Percentiles rank a stretch among this genome's conserved stretches.
phyloP scores from a whole-genome alignment of 345 rosid genomes.

The Atalantia buxifolia region DNA sequence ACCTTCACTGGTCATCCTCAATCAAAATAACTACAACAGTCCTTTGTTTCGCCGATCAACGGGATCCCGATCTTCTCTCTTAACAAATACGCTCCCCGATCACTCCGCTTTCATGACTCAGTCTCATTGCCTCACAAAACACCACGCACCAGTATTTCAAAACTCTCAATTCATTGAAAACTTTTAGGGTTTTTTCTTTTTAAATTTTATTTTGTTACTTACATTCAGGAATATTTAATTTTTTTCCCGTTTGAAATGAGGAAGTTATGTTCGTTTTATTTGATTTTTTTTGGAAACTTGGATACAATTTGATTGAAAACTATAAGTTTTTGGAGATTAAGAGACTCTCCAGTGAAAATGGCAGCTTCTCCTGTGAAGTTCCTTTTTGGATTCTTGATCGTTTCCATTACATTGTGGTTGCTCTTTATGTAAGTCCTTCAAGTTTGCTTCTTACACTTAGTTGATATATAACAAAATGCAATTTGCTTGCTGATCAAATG shows the following conservation, averaged over 20 bases:
- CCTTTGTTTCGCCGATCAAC: slow-evolving; percentile 40
- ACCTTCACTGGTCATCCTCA: slow-evolving; percentile 29
- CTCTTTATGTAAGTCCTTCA: slow-evolving; percentile 70
- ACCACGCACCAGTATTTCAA: slow-evolving; percentile 14
- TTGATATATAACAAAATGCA: neutral
- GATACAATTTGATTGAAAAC: slow-evolving; percentile 18
- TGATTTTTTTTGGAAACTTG: slow-evolving; percentile 15
- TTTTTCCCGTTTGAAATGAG: slow-evolving; percentile 21
- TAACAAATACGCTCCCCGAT: slow-evolving; percentile 19
- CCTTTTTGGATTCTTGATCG: slow-evolving; percentile 77
- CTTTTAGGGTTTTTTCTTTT: slow-evolving; percentile 9
- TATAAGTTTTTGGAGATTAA: slow-evolving; percentile 9
- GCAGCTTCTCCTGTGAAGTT: slow-evolving; percentile 90
- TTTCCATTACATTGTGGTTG: slow-evolving; percentile 78
- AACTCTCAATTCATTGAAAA: slow-evolving; percentile 21
- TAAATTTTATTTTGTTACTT: neutral
- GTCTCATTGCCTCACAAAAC: slow-evolving; percentile 21
- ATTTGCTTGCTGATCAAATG: slow-evolving; percentile 6
- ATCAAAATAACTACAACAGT: slow-evolving; percentile 19
- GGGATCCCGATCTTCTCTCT: slow-evolving; percentile 66
- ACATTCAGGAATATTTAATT: neutral
- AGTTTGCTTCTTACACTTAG: neutral
- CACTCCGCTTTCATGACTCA: slow-evolving; percentile 22
- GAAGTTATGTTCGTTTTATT: slow-evolving; percentile 28
- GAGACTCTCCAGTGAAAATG: slow-evolving; percentile 38